Percentiles rank a stretch among this genome's conserved stretches.
Conservation (phyloP, 2,329 filamentous ascomycete species). For the Cladosporium sp. region DNA sequence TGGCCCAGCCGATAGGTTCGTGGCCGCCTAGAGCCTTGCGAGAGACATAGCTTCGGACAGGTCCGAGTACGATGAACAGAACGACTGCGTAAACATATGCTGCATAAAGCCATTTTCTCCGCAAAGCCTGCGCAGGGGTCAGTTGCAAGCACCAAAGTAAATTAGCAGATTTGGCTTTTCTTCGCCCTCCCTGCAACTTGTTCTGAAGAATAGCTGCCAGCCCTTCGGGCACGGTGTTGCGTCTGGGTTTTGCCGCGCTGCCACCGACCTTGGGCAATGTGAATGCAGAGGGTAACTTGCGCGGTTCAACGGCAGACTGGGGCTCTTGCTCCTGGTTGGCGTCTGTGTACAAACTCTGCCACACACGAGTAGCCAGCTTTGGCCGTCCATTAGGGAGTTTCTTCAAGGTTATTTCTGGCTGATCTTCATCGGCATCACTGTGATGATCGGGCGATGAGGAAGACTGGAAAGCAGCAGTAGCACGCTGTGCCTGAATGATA, state of each 20-base stretch:
- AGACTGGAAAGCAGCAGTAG: constrained; percentile 23
- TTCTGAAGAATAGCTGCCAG: neutral
- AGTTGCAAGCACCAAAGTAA: constrained; percentile 72
- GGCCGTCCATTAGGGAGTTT: constrained; percentile 16
- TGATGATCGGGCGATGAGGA: constrained; percentile 22
- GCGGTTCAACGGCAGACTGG: constrained; percentile 22
- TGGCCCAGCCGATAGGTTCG: constrained; percentile 88
- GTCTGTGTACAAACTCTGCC: constrained; percentile 3
- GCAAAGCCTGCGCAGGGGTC: constrained; percentile 69
- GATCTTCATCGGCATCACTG: constrained; percentile 46
- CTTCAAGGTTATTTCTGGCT: constrained; percentile 7
- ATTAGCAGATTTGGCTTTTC: constrained; percentile 57
- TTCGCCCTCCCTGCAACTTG: constrained; percentile 10
- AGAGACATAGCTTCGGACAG: constrained; percentile 66
- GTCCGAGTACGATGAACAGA: constrained; percentile 60
- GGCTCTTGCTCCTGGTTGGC: constrained; percentile 16
- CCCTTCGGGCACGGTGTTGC: constrained; percentile 19
- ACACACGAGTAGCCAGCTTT: constrained; percentile 16
- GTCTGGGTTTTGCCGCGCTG: constrained; percentile 13
- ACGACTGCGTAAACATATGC: constrained; percentile 69
- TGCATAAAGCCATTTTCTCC: constrained; percentile 81
- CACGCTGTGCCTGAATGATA: constrained; percentile 30
- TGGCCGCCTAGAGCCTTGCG: constrained; percentile 61
- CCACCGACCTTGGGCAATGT: constrained; percentile 11
- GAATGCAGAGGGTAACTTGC: constrained; percentile 7